Percentiles rank a stretch among this genome's conserved stretches.
Evolutionary conservation across 192 early-diverging fungal genomes (phyloP).

Genomic region (Coemansia sp.): DNA sequence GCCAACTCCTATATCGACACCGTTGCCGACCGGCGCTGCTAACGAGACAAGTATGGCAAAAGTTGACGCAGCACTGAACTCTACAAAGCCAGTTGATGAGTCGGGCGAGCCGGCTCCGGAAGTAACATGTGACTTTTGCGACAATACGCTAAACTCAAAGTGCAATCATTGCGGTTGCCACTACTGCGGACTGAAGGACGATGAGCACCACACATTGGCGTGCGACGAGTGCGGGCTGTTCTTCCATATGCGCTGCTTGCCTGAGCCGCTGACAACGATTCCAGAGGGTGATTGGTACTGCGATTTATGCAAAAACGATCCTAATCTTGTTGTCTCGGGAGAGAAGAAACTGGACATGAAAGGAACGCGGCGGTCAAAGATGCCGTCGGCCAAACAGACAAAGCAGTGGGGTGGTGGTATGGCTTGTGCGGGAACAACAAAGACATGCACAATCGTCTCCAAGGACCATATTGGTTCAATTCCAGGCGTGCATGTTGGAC

Average conservation of each 20-base stretch:
- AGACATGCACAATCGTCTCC: constrained; percentile 45
- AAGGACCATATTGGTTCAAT: constrained; percentile 56
- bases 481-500: constrained; percentile 61
- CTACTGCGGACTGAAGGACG: constrained; percentile 56
- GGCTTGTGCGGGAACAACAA: constrained; percentile 52
- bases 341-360: constrained; percentile 49
- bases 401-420: constrained; percentile 61
- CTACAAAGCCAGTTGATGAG: neutral
- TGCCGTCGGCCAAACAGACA: constrained; percentile 57
- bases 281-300: constrained; percentile 59
- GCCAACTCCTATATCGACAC: neutral
- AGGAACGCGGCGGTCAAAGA: constrained; percentile 48
- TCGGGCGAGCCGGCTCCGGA: neutral
- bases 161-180: constrained; percentile 59
- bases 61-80: neutral
- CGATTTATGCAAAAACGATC: constrained; percentile 53
- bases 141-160: constrained; percentile 13
- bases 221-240: constrained; percentile 63
- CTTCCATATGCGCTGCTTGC: constrained; percentile 58
- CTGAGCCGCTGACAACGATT: constrained; percentile 31
- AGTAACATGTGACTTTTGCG: constrained; percentile 40
- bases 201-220: constrained; percentile 56
- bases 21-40: neutral
- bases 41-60: neutral
- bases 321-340: constrained; percentile 38